These are phyloP conservation scores for Zalaria obscura DNA, from an alignment of 2,329 filamentous ascomycete species.

Conservation along the genomic window DNA sequence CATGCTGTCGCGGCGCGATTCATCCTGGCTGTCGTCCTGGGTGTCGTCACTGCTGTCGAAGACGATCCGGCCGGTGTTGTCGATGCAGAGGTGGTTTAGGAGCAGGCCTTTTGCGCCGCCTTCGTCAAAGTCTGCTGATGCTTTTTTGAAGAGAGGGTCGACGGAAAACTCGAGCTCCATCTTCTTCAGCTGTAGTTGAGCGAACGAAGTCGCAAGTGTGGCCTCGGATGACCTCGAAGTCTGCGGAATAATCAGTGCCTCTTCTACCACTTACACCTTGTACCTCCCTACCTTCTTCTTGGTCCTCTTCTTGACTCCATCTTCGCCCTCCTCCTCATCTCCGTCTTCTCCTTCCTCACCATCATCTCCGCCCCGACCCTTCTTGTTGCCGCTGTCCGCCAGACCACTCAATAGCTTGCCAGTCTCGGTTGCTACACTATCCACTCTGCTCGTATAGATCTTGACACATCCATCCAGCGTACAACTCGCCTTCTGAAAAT, in stretches of 20 bases:
- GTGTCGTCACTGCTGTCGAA: constrained; percentile 95
- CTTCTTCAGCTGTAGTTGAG: constrained; percentile 84
- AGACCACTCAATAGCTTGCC: constrained; percentile 87
- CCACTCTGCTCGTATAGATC: constrained; percentile 96
- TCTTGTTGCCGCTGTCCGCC: constrained; percentile 64
- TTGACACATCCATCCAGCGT: constrained; percentile 97
- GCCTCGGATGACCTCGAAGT: constrained; percentile 69
- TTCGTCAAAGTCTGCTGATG: constrained; percentile 95
- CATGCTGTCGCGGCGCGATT: constrained; percentile 20
- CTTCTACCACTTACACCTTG: background rate
- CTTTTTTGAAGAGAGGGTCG: constrained; percentile 98
- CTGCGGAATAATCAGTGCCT: constrained; percentile 23
- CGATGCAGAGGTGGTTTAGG: constrained; percentile 93
- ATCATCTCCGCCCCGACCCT: constrained; percentile 37
- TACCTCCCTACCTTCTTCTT: constrained; percentile 57
- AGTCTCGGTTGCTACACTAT: constrained; percentile 95
- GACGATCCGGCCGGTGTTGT: constrained; percentile 80
- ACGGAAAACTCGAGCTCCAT: constrained; percentile 95
- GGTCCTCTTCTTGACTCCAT: constrained; percentile 39
- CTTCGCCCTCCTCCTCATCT: constrained; percentile 39
- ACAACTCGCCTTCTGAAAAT: constrained; percentile 97
- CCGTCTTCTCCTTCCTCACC: constrained; percentile 44
- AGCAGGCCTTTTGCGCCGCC: constrained; percentile 90
- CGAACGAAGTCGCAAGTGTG: constrained; percentile 82
- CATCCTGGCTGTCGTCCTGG: constrained; percentile 33